These are phyloP conservation scores for Pascua guehoae DNA, from an alignment of 1,284 basidiomycete species.

Conservation along the genomic window DNA sequence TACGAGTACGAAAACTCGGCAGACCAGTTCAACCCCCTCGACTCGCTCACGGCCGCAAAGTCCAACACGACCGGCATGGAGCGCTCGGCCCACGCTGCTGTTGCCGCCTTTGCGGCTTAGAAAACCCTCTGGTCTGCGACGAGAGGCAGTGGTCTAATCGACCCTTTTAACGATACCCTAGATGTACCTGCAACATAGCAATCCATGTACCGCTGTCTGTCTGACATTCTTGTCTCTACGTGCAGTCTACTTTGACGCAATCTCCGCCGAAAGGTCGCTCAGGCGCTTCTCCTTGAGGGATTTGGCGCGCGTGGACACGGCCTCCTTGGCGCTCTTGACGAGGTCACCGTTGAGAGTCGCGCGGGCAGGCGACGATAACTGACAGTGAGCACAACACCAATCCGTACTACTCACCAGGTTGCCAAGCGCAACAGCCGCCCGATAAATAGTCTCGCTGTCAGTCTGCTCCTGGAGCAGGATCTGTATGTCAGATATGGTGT, in stretches of 20 bases:
- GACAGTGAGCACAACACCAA: neutral
- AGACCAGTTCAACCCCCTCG: constrained; percentile 77
- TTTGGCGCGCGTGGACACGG: constrained; percentile 29
- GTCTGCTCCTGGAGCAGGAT: constrained; percentile 63
- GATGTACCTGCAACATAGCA: constrained; percentile 4
- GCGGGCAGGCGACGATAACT: constrained; percentile 42
- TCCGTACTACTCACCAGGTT: constrained; percentile 63
- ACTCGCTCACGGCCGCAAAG: constrained; percentile 49
- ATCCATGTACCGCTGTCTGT: constrained; percentile 15
- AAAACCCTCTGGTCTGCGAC: neutral
- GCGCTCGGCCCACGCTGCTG: constrained; percentile 38
- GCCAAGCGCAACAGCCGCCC: constrained; percentile 78
- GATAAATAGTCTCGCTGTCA: constrained; percentile 81
- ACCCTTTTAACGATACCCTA: constrained; percentile 3
- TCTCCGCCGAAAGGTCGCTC: constrained; percentile 43
- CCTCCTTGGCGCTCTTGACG: constrained; percentile 34
- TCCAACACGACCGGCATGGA: constrained; percentile 48
- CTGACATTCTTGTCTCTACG: constrained; percentile 2
- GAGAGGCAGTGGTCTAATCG: neutral
- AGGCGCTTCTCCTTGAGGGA: constrained; percentile 47
- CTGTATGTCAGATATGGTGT: constrained; percentile 43
- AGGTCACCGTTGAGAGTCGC: constrained; percentile 39
- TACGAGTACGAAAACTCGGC: constrained; percentile 90
- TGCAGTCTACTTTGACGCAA: constrained; percentile 20
- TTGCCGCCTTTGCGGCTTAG: constrained; percentile 29